Evolutionary conservation across 73 alveolate species (phyloP).

Genomic region (Tetrahymena malaccensis): DNA sequence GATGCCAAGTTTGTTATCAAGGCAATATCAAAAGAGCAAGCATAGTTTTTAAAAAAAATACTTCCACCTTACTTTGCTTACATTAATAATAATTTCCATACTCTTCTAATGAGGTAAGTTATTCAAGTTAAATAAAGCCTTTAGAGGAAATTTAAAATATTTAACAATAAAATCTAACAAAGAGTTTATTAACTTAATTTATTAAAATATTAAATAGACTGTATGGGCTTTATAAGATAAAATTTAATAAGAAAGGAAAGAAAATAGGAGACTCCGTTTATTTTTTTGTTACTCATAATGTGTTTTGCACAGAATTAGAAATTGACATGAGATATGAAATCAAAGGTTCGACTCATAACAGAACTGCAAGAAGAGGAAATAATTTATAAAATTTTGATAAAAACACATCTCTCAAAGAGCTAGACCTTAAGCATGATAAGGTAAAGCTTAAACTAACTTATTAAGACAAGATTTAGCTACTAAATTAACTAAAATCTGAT

Average conservation of each 20-base stretch:
- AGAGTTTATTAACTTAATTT: background rate
- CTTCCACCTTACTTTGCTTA: background rate
- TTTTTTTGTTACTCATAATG: background rate
- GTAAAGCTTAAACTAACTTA: background rate
- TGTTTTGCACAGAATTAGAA: background rate
- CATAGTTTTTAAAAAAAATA: background rate
- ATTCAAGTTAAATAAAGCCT: background rate
- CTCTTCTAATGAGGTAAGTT: background rate
- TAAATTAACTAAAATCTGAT: background rate
- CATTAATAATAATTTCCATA: background rate
- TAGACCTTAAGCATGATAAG: background rate
- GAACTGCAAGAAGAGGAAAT: background rate
- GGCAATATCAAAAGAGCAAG: background rate
- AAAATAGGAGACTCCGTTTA: background rate
- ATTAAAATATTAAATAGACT: background rate
- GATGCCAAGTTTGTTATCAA: background rate
- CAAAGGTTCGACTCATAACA: background rate
- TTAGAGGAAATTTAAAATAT: background rate
- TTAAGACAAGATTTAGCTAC: background rate
- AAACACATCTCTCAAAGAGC: background rate
- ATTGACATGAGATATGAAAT: background rate
- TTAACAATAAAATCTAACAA: too few relatives aligned
- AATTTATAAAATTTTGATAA: background rate
- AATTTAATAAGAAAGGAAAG: background rate
- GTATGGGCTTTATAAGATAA: background rate